phyloP scores from a whole-genome alignment of 306 rosid species.

The Begonia peltatifolia region DNA sequence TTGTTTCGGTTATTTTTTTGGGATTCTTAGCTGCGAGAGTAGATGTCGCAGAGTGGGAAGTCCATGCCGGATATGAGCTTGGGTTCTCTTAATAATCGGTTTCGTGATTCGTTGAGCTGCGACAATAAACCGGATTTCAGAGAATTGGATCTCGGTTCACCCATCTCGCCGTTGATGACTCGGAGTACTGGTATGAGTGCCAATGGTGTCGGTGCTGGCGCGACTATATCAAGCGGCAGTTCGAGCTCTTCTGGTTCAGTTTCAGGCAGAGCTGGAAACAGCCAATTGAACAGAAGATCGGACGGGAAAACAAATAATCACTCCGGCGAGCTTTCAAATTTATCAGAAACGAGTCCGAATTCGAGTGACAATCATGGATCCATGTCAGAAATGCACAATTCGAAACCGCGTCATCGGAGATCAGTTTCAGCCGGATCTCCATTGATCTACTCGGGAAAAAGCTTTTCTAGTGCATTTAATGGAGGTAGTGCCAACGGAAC shows the following conservation, averaged over 20 bases:
- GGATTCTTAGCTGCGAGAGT: background rate
- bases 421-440: slow-evolving; percentile 72
- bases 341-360: slow-evolving; percentile 27
- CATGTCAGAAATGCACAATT: slow-evolving; percentile 13
- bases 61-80: background rate
- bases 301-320: slow-evolving; percentile 26
- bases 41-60: slow-evolving; percentile 26
- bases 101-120: background rate
- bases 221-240: slow-evolving; percentile 23
- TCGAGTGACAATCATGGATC: slow-evolving; percentile 30
- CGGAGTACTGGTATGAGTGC: slow-evolving; percentile 4
- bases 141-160: slow-evolving; percentile 41
- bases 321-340: slow-evolving; percentile 40
- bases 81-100: background rate
- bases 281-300: slow-evolving; percentile 28
- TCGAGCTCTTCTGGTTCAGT: slow-evolving; percentile 54
- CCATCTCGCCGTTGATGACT: slow-evolving; percentile 28
- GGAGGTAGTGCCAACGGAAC: slow-evolving; percentile 16
- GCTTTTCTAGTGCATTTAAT: slow-evolving; percentile 11
- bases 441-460: slow-evolving; percentile 55
- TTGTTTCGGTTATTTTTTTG: background rate
- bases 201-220: slow-evolving; percentile 4
- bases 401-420: slow-evolving; percentile 66
- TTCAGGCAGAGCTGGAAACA: slow-evolving; percentile 20
- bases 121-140: slow-evolving; percentile 49